Evolutionary conservation across 805 yeast genomes (phyloP).

Genomic region (Ogataea neopini): DNA sequence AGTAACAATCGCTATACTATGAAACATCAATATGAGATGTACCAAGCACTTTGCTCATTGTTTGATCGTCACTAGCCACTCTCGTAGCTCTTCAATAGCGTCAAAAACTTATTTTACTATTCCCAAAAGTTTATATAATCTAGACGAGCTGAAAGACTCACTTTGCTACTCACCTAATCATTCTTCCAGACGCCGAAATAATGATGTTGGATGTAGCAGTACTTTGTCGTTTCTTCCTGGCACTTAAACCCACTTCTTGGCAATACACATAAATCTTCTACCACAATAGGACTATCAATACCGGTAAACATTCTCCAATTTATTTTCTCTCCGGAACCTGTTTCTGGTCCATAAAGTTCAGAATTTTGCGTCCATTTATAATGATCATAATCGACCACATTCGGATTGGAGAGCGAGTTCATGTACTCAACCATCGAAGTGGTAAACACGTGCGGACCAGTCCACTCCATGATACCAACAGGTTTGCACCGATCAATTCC

Average conservation of each 20-base stretch:
- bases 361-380: slow-evolving; percentile 7
- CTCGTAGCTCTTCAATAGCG: too few relatives aligned
- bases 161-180: background rate
- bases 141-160: too few relatives aligned
- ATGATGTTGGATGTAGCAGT: slow-evolving; percentile 22
- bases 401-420: slow-evolving; percentile 30
- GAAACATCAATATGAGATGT: too few relatives aligned
- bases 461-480: slow-evolving; percentile 47
- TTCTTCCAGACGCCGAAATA: slow-evolving; percentile 25
- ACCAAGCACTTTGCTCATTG: too few relatives aligned
- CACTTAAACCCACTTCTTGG: slow-evolving; percentile 20
- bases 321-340: slow-evolving; percentile 6
- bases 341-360: slow-evolving; percentile 19
- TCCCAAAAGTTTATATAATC: too few relatives aligned
- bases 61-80: too few relatives aligned
- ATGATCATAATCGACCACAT: slow-evolving; percentile 13
- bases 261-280: slow-evolving; percentile 20
- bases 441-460: slow-evolving; percentile 56
- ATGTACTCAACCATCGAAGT: slow-evolving; percentile 46
- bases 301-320: slow-evolving; percentile 24
- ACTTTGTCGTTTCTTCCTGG: slow-evolving; percentile 27
- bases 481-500: slow-evolving; percentile 37
- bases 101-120: too few relatives aligned
- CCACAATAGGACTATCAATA: slow-evolving; percentile 18
- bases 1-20: too few relatives aligned